phyloP scores from a whole-genome alignment of 2,329 filamentous ascomycete genomes.

The Fusarium luffae region DNA sequence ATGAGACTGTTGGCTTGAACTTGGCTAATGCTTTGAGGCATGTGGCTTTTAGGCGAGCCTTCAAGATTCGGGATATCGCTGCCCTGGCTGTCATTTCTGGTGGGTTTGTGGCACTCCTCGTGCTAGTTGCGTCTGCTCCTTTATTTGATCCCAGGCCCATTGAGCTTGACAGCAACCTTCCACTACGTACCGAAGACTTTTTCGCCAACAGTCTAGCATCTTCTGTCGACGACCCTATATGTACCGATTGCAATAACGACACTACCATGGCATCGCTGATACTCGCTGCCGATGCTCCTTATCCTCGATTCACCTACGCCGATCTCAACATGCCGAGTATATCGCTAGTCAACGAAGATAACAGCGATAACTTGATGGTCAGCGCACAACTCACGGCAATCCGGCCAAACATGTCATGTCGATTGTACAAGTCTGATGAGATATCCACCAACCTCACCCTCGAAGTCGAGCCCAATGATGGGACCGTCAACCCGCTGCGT shows the following conservation, averaged over 20 bases:
- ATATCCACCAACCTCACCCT: slow-evolving; percentile 44
- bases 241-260: slow-evolving; percentile 45
- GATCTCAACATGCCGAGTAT: slow-evolving; percentile 46
- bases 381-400: slow-evolving; percentile 47
- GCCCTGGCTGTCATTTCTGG: slow-evolving; percentile 45
- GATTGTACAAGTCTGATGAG: slow-evolving; percentile 33
- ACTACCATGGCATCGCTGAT: slow-evolving; percentile 50
- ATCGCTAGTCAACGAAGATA: slow-evolving; percentile 25
- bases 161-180: slow-evolving; percentile 36
- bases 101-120: slow-evolving; percentile 45
- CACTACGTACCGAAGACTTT: slow-evolving; percentile 45
- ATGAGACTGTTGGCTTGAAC: slow-evolving; percentile 48
- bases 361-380: slow-evolving; percentile 28
- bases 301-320: slow-evolving; percentile 52
- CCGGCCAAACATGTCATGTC: slow-evolving; percentile 47
- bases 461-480: slow-evolving; percentile 24
- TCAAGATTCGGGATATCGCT: slow-evolving; percentile 43
- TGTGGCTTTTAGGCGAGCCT: slow-evolving; percentile 44
- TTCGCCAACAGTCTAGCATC: slow-evolving; percentile 47
- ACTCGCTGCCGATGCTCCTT: slow-evolving; percentile 50
- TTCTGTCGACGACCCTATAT: slow-evolving; percentile 37
- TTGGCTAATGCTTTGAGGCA: slow-evolving; percentile 48
- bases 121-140: slow-evolving; percentile 48
- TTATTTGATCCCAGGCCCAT: slow-evolving; percentile 49
- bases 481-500: slow-evolving; percentile 36